Evolutionary conservation across 176 grass and related monocot genomes (phyloP), one percentile per base, ranked within the genome.

Genomic region (Cymbopogon citratus): DNA sequence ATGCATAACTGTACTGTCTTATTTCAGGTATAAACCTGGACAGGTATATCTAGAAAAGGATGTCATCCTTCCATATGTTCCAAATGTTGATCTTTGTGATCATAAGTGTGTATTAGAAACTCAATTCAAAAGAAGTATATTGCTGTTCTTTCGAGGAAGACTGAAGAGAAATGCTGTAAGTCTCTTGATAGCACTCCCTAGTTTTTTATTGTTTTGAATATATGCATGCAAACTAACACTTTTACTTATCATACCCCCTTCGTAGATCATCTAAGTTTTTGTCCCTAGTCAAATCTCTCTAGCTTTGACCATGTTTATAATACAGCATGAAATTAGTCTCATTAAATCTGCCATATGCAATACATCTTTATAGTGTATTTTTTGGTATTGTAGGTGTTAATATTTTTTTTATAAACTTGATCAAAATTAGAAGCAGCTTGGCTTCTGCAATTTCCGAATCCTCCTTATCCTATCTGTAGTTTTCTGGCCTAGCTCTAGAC

Each of bases 41-140:
- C 84, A 99, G 75, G 91, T 95, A n/a, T 99, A 92, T 84, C 83
- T 99, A 80, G 90, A 94, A 85, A 99, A 99, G 77, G 96, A 99
- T 85, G 90, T 93, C 68, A 93, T 95, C 77, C 96, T 99, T 95
- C 92, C 96, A 44, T 99, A 99, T 87, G 96, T 99, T 79, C 87
- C 96, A 76, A 99, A 99, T 45, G 85, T 99, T 49, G 89, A 93
- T 69, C 69, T 93, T 81, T 99, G 92, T 85, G 85, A 95, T 88
- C 73, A 45, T 38, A 88, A 91, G 38, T 99, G 96, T 51, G 69
- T 88, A 84, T 86, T 61, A 72, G 89, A 99, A 87, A 86, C 89
- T 71, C 89, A 76, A 75, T 85, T 70, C 25, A 90, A 91, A 87
- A 95, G 92, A 90, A 91, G 51, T 21, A 91, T 85, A 52, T 84